Evolutionary conservation across 108 stramenopile species (phyloP), one percentile per base, ranked within the genome.

Genomic region (Cylindrotheca fusiformis): DNA sequence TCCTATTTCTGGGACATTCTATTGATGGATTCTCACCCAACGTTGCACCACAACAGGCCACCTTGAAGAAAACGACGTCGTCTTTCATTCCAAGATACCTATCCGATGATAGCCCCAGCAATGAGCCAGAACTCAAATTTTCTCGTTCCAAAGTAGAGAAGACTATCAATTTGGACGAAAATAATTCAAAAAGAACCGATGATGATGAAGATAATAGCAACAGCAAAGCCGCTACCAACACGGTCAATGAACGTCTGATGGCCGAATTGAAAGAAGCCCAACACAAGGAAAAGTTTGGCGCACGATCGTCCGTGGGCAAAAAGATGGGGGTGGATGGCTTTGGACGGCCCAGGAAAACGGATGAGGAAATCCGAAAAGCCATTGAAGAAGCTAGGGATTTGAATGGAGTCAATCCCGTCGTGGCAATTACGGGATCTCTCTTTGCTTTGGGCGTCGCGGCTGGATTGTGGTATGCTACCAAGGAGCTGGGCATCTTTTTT

Each of bases 361-460:
- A 82, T 32, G 85, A 81, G 50, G 90, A 91, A 62, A 70, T 83
- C 1, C 49, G 74, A 53, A 61, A 58, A 8, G 78, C 87, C 2
- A 73, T 88, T 57, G 79, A 72, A 32, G 90, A 83, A 33, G 88
- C 86, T 0, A 50, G 83, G 12, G 81, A 93, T 72, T 63, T 93
- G 48, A 93, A 93, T 49, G 91, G 91, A 4, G 86, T 93, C 33
- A 89, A 93, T 65, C 91, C 91, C 8, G 29, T 87, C 10, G 86
- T 90, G 14, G 75, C 84, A 23, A 68, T 83, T 22, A 68, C 68
- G 10, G 83, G 84, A 8, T 73, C 78, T 12, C 68, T 84, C 10
- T 81, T 87, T 63, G 87, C 88, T 2, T 79, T 85, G 62, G 82
- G 49, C 4, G 76, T 75, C 25, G 86, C 87, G 3, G 74, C 59